These are phyloP conservation scores for Glycine latifolia DNA, from an alignment of 306 rosid genomes.

Conservation along the genomic window DNA sequence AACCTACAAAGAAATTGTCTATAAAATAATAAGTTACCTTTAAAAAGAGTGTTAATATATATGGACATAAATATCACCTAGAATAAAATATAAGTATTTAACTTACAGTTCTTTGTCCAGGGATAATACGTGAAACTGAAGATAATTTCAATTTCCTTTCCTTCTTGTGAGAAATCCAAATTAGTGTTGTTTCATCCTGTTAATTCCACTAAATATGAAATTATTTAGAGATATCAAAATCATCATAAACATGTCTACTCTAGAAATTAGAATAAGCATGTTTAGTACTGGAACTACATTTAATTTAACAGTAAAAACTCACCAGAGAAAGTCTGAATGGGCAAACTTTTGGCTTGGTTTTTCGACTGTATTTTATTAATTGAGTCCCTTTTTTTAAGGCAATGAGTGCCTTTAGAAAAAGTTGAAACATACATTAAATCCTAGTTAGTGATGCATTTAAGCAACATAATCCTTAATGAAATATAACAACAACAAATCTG, in stretches of 20 bases:
- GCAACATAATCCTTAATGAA: constrained; percentile 16
- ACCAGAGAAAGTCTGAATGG: constrained; percentile 81
- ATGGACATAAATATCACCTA: background rate
- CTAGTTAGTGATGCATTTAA: constrained; percentile 13
- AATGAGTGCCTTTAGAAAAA: constrained; percentile 65
- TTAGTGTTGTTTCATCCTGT: constrained; percentile 85
- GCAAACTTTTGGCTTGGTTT: constrained; percentile 81
- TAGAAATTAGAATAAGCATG: constrained; percentile 14
- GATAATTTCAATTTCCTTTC: constrained; percentile 76
- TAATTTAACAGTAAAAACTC: constrained; percentile 47
- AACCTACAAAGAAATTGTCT: constrained; percentile 55
- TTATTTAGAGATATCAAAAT: constrained; percentile 50
- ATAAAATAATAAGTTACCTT: background rate
- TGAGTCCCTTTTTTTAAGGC: constrained; percentile 76
- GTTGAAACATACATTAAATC: constrained; percentile 41
- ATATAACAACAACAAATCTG: constrained; percentile 25
- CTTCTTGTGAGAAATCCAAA: constrained; percentile 77
- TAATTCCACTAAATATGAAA: constrained; percentile 57
- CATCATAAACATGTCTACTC: constrained; percentile 30
- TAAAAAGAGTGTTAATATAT: constrained; percentile 16
- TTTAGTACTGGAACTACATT: background rate
- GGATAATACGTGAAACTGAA: constrained; percentile 59
- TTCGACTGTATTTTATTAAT: constrained; percentile 72
- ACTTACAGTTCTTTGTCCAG: constrained; percentile 96
- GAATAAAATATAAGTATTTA: constrained; percentile 24